phyloP scores from a whole-genome alignment of 2,329 filamentous ascomycete genomes.

The Neocucurbitaria cava region DNA sequence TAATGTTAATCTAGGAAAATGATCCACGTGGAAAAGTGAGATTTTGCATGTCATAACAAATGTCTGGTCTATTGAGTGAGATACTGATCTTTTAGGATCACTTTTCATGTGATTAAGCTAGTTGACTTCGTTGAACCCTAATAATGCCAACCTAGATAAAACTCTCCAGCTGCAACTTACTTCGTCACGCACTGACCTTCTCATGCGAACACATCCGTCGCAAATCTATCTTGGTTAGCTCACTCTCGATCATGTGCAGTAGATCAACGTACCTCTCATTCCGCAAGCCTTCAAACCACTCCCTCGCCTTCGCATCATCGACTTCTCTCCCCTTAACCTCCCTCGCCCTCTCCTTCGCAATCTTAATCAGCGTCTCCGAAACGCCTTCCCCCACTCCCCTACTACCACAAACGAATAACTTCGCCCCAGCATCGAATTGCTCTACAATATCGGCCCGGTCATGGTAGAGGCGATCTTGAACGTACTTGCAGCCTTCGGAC shows the following conservation, averaged over 20 bases:
- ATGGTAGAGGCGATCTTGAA: slow-evolving; percentile 60
- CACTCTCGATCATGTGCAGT: no score
- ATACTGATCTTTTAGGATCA: background rate
- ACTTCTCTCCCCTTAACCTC: slow-evolving; percentile 45
- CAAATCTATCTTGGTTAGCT: slow-evolving; percentile 33
- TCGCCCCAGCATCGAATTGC: slow-evolving; percentile 59
- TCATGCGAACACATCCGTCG: slow-evolving; percentile 54
- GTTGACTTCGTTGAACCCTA: no score
- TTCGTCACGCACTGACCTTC: background rate
- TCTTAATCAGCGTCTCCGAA: slow-evolving; percentile 50
- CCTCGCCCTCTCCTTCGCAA: slow-evolving; percentile 52
- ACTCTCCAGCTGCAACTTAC: background rate
- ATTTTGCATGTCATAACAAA: background rate
- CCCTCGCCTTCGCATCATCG: slow-evolving; percentile 51
- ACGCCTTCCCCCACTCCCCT: slow-evolving; percentile 55
- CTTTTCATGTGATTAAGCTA: no score
- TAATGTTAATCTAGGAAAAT: slow-evolving; percentile 1
- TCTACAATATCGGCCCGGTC: slow-evolving; percentile 55
- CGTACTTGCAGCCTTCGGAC: slow-evolving; percentile 60
- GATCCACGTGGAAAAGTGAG: background rate
- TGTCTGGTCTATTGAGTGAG: background rate
- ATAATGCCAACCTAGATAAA: background rate
- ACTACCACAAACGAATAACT: slow-evolving; percentile 71
- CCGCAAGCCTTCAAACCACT: slow-evolving; percentile 55
- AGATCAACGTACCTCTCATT: slow-evolving; percentile 46